These are phyloP conservation scores for Lachancea sp. DNA, from an alignment of 805 yeast genomes.

Conservation along the genomic window DNA sequence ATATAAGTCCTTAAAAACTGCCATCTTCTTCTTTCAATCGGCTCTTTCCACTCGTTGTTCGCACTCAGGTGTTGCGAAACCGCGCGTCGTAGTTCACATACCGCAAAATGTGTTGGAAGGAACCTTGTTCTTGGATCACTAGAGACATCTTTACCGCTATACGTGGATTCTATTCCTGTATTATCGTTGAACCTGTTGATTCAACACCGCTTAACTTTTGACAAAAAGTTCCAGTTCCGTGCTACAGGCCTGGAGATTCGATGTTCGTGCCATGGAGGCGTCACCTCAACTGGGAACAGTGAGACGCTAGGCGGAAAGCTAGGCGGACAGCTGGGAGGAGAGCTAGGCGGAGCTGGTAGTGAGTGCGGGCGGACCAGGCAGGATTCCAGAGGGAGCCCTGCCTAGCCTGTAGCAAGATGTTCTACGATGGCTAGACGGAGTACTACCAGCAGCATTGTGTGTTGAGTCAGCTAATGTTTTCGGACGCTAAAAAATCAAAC, in stretches of 20 bases:
- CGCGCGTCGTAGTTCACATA: constrained; percentile 41
- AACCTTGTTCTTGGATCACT: constrained; percentile 98
- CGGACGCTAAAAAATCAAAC: too few relatives aligned
- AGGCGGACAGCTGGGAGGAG: neutral
- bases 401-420: too few relatives aligned
- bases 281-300: too few relatives aligned
- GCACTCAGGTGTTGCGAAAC: neutral
- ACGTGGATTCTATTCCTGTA: constrained; percentile 6
- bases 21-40: neutral
- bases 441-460: too few relatives aligned
- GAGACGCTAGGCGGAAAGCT: neutral
- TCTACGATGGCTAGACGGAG: too few relatives aligned
- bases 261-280: too few relatives aligned
- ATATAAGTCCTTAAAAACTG: too few relatives aligned
- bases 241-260: neutral
- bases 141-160: constrained; percentile 66
- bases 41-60: neutral
- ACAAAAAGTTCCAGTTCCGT: constrained; percentile 2
- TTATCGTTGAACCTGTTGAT: neutral
- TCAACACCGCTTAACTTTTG: constrained; percentile 1
- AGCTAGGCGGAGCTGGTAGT: neutral
- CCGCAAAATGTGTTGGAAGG: constrained; percentile 99
- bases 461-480: too few relatives aligned
- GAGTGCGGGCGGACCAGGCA: too few relatives aligned
- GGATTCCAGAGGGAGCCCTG: too few relatives aligned